phyloP scores from a whole-genome alignment of 176 grass and related monocot genomes.

The Triticum urartu region DNA sequence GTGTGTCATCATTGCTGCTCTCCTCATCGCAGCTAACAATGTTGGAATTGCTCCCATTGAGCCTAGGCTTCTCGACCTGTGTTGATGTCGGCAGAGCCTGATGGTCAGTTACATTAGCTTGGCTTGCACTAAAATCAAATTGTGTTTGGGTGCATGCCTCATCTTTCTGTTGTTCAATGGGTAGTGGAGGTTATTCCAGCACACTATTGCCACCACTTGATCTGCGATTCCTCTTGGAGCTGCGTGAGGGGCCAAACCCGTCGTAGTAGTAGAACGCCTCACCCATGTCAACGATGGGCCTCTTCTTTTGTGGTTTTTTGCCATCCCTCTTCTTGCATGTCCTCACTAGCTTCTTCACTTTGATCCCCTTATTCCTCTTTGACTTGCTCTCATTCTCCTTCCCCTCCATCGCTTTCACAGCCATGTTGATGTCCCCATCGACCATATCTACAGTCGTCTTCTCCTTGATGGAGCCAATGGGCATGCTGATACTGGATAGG shows the following conservation, averaged over 20 bases:
- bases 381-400: not conserved
- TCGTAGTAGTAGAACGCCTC: constrained; percentile 55
- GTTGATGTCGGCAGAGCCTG: not conserved
- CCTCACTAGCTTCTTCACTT: not conserved
- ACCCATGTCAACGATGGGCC: not conserved
- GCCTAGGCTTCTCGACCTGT: too few species aligned
- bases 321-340: constrained; percentile 52
- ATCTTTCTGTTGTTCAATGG: not conserved
- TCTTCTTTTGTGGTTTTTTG: constrained; percentile 36
- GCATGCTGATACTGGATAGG: not conserved
- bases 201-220: not conserved
- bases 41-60: too few species aligned
- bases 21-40: not conserved
- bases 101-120: not conserved
- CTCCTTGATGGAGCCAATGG: not conserved
- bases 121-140: not conserved
- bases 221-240: constrained; percentile 38
- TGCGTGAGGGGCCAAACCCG: constrained; percentile 37
- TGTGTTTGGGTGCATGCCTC: not conserved
- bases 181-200: not conserved
- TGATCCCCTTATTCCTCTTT: not conserved
- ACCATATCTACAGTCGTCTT: not conserved
- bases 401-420: not conserved
- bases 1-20: accelerated
- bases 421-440: not conserved